phyloP scores from a whole-genome alignment of 139 green algal genomes.

The Mesostigma viride region DNA sequence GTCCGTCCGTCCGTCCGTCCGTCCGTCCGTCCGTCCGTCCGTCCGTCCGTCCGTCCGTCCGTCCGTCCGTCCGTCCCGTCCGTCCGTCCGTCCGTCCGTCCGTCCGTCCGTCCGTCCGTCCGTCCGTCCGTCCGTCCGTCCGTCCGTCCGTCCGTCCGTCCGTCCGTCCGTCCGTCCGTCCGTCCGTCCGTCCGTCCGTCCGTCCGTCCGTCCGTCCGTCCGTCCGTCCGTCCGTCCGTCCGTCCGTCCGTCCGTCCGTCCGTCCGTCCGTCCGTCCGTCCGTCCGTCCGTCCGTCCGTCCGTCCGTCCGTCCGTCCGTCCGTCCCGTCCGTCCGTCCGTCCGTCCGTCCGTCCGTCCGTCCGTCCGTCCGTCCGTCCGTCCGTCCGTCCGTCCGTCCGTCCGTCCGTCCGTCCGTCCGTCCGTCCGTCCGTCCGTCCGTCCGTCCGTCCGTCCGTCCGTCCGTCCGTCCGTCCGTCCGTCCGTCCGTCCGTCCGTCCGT shows the following conservation, averaged over 20 bases:
- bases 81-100: background rate
- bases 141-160: background rate
- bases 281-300: background rate
- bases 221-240: background rate
- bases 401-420: background rate
- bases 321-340: too few relatives aligned
- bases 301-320: background rate
- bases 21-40: background rate
- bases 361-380: background rate
- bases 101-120: background rate
- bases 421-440: background rate
- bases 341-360: background rate
- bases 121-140: background rate
- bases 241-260: background rate
- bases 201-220: background rate
- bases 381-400: background rate
- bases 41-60: background rate
- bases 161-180: background rate
- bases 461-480: background rate
- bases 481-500: background rate
- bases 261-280: background rate
- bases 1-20: background rate
- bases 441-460: background rate
- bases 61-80: too few relatives aligned
- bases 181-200: background rate